phyloP scores from a whole-genome alignment of 2,329 filamentous ascomycete species.

The Macrophomina pseudophaseolina region DNA sequence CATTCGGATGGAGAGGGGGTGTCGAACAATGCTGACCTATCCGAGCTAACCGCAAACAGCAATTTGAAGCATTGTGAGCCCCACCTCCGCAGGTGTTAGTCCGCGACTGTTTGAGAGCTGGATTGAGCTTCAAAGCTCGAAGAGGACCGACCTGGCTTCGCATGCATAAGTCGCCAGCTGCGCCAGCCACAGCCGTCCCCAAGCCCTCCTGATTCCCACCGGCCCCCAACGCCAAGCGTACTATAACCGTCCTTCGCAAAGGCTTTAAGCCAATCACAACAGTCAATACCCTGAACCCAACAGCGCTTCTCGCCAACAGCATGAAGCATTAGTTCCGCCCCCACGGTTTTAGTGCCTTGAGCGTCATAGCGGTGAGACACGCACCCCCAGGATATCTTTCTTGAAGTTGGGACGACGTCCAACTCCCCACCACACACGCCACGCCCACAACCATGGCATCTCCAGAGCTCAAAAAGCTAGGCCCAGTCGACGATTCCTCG shows the following conservation, averaged over 20 bases:
- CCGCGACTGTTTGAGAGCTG: background rate
- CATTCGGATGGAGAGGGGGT: background rate
- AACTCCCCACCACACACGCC: background rate
- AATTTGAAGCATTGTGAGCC: background rate
- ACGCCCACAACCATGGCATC: background rate
- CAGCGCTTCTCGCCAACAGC: background rate
- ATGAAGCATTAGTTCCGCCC: slow-evolving; percentile 6
- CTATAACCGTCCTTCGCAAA: background rate
- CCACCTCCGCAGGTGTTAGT: background rate
- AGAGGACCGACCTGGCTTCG: background rate
- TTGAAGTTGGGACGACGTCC: background rate
- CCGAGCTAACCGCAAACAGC: background rate
- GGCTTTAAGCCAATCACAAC: background rate
- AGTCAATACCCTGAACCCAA: background rate
- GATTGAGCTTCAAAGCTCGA: background rate
- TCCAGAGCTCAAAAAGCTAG: background rate
- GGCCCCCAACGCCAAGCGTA: background rate
- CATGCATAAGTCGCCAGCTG: too few species aligned
- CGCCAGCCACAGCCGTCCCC: too few species aligned
- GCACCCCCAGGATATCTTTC: background rate
- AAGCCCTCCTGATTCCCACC: background rate
- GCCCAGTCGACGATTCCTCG: background rate
- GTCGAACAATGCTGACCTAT: background rate
- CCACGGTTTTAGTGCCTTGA: background rate
- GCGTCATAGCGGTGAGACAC: background rate